phyloP scores from a whole-genome alignment of 2,329 filamentous ascomycete genomes.

The Samsoniella hepiali region DNA sequence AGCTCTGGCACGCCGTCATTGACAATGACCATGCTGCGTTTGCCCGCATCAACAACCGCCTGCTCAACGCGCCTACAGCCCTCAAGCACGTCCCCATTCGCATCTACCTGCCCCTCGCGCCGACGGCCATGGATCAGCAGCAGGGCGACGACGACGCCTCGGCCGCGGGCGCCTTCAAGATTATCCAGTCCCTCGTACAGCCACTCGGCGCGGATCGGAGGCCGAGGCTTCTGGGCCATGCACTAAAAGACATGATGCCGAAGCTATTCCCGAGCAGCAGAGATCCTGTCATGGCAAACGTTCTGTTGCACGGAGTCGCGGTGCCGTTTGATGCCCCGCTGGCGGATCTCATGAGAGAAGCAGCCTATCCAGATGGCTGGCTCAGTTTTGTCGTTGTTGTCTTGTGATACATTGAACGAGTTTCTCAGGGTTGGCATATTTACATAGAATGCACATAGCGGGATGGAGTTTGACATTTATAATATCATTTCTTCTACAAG shows the following conservation, averaged over 20 bases:
- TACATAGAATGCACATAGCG: background rate
- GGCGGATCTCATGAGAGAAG: conserved; percentile 77
- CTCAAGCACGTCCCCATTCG: conserved; percentile 84
- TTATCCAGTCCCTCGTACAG: conserved; percentile 73
- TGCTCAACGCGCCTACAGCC: conserved; percentile 71
- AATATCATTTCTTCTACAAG: background rate
- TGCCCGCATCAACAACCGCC: conserved; percentile 68
- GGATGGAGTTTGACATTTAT: background rate
- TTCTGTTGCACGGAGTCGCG: conserved; percentile 79
- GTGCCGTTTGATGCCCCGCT: conserved; percentile 78
- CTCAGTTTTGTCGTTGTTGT: conserved; percentile 77
- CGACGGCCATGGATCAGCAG: background rate
- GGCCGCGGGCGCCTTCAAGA: conserved; percentile 55
- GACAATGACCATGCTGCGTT: conserved; percentile 73
- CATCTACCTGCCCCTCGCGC: conserved; percentile 71
- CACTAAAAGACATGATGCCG: conserved; percentile 72
- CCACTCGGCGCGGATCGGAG: conserved; percentile 35
- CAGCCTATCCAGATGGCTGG: conserved; percentile 91
- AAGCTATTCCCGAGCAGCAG: conserved; percentile 82
- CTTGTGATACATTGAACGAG: conserved; percentile 39
- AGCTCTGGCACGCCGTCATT: conserved; percentile 77
- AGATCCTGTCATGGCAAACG: conserved; percentile 78
- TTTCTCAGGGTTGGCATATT: background rate
- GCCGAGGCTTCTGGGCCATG: conserved; percentile 65
- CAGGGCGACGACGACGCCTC: conserved; percentile 25